phyloP scores from a whole-genome alignment of 208 protist genomes.

The Strigomonas galati region DNA sequence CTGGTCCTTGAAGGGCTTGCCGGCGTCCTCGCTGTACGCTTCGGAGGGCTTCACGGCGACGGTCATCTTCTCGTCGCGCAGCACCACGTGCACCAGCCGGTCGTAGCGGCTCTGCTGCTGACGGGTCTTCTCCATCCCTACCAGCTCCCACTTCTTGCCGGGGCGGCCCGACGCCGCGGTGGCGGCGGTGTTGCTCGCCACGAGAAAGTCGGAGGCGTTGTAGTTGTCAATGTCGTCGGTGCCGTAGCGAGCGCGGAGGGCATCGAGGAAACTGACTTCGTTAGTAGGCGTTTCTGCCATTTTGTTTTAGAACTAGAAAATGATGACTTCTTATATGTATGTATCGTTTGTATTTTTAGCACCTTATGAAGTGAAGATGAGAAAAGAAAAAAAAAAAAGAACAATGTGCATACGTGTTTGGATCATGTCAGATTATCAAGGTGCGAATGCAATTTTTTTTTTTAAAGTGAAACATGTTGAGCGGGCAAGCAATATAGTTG shows the following conservation, averaged over 20 bases:
- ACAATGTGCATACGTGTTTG: neutral
- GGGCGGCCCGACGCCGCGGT: neutral
- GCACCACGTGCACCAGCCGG: slow-evolving; percentile 56
- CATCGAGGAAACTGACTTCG: slow-evolving; percentile 53
- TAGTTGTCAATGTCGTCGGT: slow-evolving; percentile 48
- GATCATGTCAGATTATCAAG: neutral
- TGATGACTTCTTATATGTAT: no score
- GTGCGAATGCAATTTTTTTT: no score
- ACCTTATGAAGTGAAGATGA: neutral
- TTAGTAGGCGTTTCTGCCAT: neutral
- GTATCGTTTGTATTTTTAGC: neutral
- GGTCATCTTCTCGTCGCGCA: slow-evolving; percentile 54
- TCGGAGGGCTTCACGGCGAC: slow-evolving; percentile 36
- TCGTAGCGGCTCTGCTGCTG: slow-evolving; percentile 56
- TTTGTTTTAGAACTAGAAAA: no score
- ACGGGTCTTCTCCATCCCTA: slow-evolving; percentile 74
- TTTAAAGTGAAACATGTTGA: no score
- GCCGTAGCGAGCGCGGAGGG: slow-evolving; percentile 71
- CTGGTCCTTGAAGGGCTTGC: slow-evolving; percentile 17
- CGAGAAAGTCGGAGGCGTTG: slow-evolving; percentile 40
- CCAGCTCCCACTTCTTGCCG: slow-evolving; percentile 81
- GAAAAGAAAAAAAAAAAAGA: slow-evolving; percentile 2
- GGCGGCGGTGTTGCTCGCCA: slow-evolving; percentile 26
- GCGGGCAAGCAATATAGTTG: no score
- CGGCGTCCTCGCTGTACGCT: slow-evolving; percentile 6